phyloP scores from a whole-genome alignment of 495 filamentous ascomycete genomes.

The Xylaria flabelliformis region DNA sequence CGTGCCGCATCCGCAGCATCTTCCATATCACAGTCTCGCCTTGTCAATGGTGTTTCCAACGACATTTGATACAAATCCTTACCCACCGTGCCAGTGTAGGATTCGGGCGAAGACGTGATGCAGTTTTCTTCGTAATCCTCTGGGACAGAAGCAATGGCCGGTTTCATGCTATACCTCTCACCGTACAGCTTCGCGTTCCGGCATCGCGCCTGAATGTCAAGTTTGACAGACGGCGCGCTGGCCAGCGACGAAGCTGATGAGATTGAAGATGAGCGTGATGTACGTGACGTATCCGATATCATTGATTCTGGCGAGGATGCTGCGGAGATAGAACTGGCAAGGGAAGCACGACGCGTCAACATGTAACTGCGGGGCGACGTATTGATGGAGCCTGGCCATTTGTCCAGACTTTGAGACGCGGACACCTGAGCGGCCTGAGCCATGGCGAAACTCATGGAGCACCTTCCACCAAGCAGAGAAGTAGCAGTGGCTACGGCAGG shows the following conservation, averaged over 20 bases:
- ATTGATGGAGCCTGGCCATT: slow-evolving; percentile 65
- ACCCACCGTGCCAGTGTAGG: slow-evolving; percentile 59
- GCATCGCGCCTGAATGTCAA: slow-evolving; percentile 85
- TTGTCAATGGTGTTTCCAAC: slow-evolving; percentile 55
- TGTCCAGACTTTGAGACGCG: slow-evolving; percentile 60
- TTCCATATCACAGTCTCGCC: slow-evolving; percentile 51
- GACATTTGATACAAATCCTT: slow-evolving; percentile 62
- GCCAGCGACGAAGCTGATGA: slow-evolving; percentile 71
- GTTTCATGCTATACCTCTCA: slow-evolving; percentile 57
- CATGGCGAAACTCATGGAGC: slow-evolving; percentile 81
- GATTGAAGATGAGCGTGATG: slow-evolving; percentile 76
- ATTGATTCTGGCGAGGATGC: slow-evolving; percentile 89
- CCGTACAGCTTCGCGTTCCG: slow-evolving; percentile 71
- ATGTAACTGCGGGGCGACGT: slow-evolving; percentile 62
- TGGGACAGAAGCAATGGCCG: slow-evolving; percentile 58
- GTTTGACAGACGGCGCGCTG: slow-evolving; percentile 68
- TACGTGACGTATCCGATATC: slow-evolving; percentile 80
- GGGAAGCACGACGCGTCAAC: slow-evolving; percentile 72
- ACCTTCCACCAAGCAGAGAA: slow-evolving; percentile 54
- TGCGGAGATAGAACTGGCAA: slow-evolving; percentile 77
- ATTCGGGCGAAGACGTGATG: slow-evolving; percentile 67
- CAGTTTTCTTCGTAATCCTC: slow-evolving; percentile 61
- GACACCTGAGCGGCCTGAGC: slow-evolving; percentile 71
- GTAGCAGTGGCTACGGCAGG: slow-evolving; percentile 84
- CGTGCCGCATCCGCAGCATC: slow-evolving; percentile 66